phyloP scores from a whole-genome alignment of 2,329 filamentous ascomycete species.

The Cladophialophora yegresii region DNA sequence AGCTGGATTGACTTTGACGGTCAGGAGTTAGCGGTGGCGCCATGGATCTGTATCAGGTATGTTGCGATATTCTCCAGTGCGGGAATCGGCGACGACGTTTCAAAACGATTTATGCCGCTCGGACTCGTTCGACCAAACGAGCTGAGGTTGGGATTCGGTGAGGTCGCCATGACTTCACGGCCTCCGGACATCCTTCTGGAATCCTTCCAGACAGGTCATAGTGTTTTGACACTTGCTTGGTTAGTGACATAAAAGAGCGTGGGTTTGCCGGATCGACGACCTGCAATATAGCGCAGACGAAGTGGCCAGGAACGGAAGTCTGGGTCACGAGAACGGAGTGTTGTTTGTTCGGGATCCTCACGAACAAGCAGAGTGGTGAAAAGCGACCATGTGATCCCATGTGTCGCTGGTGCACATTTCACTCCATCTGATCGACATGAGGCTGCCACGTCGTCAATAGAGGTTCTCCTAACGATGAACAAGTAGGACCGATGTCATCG shows the following conservation, averaged over 20 bases:
- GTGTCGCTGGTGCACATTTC: not conserved
- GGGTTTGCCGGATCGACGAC: not conserved
- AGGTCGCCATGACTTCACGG: constrained; percentile 45
- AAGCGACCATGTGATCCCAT: not conserved
- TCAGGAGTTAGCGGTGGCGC: not conserved
- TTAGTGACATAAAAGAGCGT: not conserved
- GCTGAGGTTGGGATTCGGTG: constrained; percentile 5
- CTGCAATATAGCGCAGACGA: not conserved
- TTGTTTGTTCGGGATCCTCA: not conserved
- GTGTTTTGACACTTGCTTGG: constrained; percentile 1
- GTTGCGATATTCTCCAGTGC: not conserved
- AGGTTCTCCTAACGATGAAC: not conserved
- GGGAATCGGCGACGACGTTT: not conserved
- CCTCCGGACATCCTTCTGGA: constrained; percentile 46
- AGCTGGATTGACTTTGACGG: constrained; percentile 8
- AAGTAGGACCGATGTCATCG: not conserved
- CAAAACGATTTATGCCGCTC: not conserved
- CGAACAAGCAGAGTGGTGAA: not conserved
- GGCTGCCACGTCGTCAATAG: not conserved
- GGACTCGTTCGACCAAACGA: not conserved
- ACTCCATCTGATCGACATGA: not conserved
- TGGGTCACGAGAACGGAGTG: not conserved
- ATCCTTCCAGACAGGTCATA: constrained; percentile 1
- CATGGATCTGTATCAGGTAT: constrained; percentile 5
- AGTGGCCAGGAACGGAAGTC: not conserved